A percentile compares a stretch with the other conserved stretches of the same genome.
Evolutionary conservation across 331 rosid species (phyloP).

Genomic region (Phaseolus coccineus): DNA sequence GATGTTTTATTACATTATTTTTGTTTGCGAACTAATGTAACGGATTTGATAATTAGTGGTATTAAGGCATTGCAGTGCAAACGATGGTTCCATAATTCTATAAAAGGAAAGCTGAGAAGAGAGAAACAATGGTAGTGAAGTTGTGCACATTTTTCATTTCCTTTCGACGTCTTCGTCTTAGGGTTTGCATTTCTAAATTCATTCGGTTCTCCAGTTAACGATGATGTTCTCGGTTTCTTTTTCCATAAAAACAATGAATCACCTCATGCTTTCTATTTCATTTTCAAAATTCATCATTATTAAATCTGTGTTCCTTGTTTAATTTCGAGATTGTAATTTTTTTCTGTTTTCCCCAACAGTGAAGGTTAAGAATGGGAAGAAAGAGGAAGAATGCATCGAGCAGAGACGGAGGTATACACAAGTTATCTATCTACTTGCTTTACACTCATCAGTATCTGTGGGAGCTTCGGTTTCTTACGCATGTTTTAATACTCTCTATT

Average conservation of each 20-base stretch:
- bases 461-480: background rate
- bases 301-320: background rate
- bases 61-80: background rate
- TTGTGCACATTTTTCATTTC: background rate
- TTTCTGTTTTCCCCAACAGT: background rate
- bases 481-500: background rate
- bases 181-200: background rate
- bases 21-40: no score
- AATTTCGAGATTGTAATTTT: background rate
- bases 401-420: background rate
- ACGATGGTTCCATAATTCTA: background rate
- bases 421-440: background rate
- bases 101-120: background rate
- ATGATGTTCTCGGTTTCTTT: background rate
- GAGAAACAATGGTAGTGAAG: background rate
- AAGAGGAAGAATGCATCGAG: constrained; percentile 31
- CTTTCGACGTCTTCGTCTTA: background rate
- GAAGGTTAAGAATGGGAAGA: constrained; percentile 10
- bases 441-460: background rate
- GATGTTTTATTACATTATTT: background rate
- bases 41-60: no score
- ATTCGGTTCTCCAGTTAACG: background rate
- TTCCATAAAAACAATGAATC: background rate
- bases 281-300: background rate
- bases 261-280: background rate